Evolutionary conservation across 192 early-diverging fungal species (phyloP).

Genomic region (Phycomyces blakesleeanus): DNA sequence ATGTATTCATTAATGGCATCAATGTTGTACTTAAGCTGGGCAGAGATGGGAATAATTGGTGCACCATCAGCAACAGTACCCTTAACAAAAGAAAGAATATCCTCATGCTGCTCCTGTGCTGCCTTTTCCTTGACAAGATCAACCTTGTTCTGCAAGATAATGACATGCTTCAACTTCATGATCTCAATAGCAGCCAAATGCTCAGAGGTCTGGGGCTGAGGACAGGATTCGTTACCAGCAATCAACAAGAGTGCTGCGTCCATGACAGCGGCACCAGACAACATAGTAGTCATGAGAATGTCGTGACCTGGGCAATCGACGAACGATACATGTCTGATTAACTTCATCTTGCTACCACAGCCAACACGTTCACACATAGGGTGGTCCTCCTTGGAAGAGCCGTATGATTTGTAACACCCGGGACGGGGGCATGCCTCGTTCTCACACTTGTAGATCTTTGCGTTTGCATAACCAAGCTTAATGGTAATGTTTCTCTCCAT

Average conservation of each 20-base stretch:
- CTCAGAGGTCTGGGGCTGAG: conserved; percentile 98
- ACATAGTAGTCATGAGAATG: conserved; percentile 99
- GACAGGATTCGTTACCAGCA: conserved; percentile 96
- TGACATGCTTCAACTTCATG: conserved; percentile 93
- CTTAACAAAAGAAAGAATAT: conserved; percentile 87
- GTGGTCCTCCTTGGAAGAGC: conserved; percentile 75
- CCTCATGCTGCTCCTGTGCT: conserved; percentile 81
- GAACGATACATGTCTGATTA: conserved; percentile 92
- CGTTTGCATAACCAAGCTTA: conserved; percentile 98
- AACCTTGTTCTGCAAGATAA: conserved; percentile 98
- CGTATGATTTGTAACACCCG: conserved; percentile 89
- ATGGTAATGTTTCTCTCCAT: conserved; percentile 98
- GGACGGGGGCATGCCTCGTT: conserved; percentile 90
- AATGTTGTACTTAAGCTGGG: conserved; percentile 97
- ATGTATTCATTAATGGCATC: conserved; percentile 98
- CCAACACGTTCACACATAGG: conserved; percentile 83
- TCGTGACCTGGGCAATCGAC: conserved; percentile 99
- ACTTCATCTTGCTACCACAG: conserved; percentile 79
- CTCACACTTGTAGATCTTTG: conserved; percentile 99
- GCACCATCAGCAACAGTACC: conserved; percentile 91
- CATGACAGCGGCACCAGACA: conserved; percentile 98
- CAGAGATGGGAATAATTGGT: conserved; percentile 95
- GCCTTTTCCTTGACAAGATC: conserved; percentile 92
- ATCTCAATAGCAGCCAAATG: conserved; percentile 98
- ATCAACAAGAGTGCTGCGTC: conserved; percentile 94